Percentiles rank a stretch among this genome's conserved stretches.
Evolutionary conservation across 2,329 filamentous ascomycete genomes (phyloP).

Genomic region (Arthrobotrys sphaeroides): DNA sequence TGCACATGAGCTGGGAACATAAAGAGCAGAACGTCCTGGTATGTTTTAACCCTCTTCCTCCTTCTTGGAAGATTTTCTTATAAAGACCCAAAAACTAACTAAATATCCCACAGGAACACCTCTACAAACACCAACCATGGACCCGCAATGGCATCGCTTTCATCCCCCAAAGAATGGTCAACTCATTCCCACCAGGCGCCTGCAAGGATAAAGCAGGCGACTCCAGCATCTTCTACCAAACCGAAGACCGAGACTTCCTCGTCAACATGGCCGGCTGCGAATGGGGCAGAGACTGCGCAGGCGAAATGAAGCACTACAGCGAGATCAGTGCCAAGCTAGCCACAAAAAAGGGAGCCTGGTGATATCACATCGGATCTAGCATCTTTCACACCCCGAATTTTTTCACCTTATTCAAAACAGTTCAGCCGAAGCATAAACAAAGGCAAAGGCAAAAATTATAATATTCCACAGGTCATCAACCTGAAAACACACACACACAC

Average conservation of each 20-base stretch:
- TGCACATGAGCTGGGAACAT: slow-evolving; percentile 98
- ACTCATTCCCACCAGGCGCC: slow-evolving; percentile 90
- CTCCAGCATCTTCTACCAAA: slow-evolving; percentile 81
- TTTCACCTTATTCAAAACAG: too few species aligned
- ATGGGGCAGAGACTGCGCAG: slow-evolving; percentile 97
- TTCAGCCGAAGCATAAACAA: too few species aligned
- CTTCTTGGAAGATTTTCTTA: neutral
- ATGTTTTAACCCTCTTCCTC: slow-evolving; percentile 9
- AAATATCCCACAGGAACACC: slow-evolving; percentile 70
- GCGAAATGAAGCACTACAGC: slow-evolving; percentile 95
- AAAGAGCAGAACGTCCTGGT: slow-evolving; percentile 92
- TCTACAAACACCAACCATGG: slow-evolving; percentile 93
- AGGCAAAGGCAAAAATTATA: neutral
- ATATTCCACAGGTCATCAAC: too few species aligned
- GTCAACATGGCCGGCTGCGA: slow-evolving; percentile 99
- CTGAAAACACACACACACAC: neutral
- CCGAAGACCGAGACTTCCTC: slow-evolving; percentile 86
- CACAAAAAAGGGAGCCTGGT: slow-evolving; percentile 78
- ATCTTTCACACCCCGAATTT: too few species aligned
- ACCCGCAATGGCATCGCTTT: slow-evolving; percentile 88
- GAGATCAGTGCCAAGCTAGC: slow-evolving; percentile 91
- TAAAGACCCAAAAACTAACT: slow-evolving; percentile 4
- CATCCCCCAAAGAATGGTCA: slow-evolving; percentile 88
- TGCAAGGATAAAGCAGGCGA: slow-evolving; percentile 82
- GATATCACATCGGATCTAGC: too few species aligned